These are phyloP conservation scores for Thraustochytrium sp. DNA, from an alignment of 352 stramenopile species.

Conservation along the genomic window DNA sequence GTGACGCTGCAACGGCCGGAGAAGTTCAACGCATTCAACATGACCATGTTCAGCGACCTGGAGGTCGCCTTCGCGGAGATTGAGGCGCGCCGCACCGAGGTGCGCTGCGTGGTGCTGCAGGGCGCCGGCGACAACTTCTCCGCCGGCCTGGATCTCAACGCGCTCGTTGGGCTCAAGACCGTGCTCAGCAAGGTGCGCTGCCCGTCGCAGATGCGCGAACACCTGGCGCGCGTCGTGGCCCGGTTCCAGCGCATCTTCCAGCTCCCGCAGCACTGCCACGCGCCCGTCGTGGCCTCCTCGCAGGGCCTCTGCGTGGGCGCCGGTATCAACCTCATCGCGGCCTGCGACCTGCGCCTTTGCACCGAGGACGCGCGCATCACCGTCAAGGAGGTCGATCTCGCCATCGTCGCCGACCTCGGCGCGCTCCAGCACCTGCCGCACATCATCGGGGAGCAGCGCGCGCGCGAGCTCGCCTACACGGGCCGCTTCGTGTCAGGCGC, in stretches of 20 bases:
- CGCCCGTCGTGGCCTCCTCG: constrained; percentile 54
- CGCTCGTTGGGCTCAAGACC: constrained; percentile 11
- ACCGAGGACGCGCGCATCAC: constrained; percentile 50
- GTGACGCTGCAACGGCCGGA: constrained; percentile 69
- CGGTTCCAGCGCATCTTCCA: constrained; percentile 73
- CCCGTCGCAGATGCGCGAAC: constrained; percentile 69
- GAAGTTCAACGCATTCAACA: constrained; percentile 57
- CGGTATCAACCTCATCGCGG: constrained; percentile 54
- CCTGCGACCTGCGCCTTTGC: constrained; percentile 54
- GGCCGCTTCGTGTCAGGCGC: constrained; percentile 48
- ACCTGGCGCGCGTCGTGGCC: constrained; percentile 67
- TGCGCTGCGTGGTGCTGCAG: constrained; percentile 50
- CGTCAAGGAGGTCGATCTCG: constrained; percentile 57
- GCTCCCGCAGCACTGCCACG: constrained; percentile 62
- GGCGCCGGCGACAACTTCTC: constrained; percentile 50
- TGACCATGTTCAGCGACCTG: constrained; percentile 50
- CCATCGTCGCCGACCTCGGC: constrained; percentile 56
- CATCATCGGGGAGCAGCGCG: constrained; percentile 55
- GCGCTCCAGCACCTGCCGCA: constrained; percentile 54
- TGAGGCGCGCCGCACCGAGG: constrained; percentile 47
- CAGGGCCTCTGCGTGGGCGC: constrained; percentile 53
- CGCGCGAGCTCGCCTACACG: constrained; percentile 55
- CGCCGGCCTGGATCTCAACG: constrained; percentile 46
- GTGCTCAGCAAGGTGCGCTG: constrained; percentile 49
- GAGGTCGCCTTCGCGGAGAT: constrained; percentile 49